These are phyloP conservation scores for Fusarium sp. DNA, from an alignment of 2,329 filamentous ascomycete genomes.

Conservation along the genomic window DNA sequence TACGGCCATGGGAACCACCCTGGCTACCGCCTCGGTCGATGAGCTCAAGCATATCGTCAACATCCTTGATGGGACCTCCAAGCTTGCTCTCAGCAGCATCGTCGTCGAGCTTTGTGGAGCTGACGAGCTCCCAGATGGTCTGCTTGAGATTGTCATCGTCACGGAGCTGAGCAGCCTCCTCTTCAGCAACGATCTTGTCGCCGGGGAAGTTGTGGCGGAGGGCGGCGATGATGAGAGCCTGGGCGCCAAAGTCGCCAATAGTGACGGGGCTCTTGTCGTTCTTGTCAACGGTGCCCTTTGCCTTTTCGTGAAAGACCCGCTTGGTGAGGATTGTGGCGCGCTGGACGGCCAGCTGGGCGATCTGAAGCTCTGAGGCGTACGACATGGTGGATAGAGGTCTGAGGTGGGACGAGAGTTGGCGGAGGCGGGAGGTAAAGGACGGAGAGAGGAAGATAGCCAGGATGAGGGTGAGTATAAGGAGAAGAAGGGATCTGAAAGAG, in stretches of 20 bases:
- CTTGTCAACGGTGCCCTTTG: conserved; percentile 90
- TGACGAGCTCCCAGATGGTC: conserved; percentile 84
- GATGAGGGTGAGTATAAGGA: conserved; percentile 40
- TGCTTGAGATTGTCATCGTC: conserved; percentile 71
- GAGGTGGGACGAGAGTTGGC: conserved; percentile 42
- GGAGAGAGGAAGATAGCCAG: conserved; percentile 44
- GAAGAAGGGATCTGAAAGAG: conserved; percentile 17
- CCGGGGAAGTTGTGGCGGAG: conserved; percentile 88
- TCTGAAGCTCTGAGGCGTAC: conserved; percentile 82
- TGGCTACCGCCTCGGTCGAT: conserved; percentile 75
- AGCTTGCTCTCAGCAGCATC: conserved; percentile 67
- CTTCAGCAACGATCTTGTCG: conserved; percentile 93
- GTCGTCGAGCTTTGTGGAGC: conserved; percentile 71
- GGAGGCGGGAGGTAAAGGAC: conserved; percentile 42
- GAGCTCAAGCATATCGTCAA: conserved; percentile 72
- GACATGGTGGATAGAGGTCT: conserved; percentile 47
- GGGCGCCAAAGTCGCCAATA: conserved; percentile 96
- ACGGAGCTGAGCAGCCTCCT: conserved; percentile 85
- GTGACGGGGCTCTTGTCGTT: conserved; percentile 97
- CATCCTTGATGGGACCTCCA: conserved; percentile 73
- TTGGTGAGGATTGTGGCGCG: conserved; percentile 69
- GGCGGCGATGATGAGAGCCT: conserved; percentile 93
- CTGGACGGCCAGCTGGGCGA: conserved; percentile 90
- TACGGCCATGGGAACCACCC: conserved; percentile 77
- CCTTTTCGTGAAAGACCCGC: conserved; percentile 75